Evolutionary conservation across 1,284 basidiomycete genomes (phyloP).

Genomic region (Termitomyces sp.): DNA sequence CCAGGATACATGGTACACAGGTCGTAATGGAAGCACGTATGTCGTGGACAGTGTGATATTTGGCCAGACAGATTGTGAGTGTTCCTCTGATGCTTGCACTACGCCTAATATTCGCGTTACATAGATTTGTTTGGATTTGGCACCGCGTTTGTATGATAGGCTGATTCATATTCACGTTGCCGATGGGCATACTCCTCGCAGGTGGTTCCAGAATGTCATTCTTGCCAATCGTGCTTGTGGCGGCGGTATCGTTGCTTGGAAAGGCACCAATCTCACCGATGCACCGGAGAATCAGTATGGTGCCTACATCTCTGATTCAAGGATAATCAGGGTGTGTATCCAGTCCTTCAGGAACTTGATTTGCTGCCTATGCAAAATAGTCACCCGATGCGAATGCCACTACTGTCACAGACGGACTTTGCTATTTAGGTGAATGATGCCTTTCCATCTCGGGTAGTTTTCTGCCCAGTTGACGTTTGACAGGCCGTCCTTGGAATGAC

Average conservation of each 20-base stretch:
- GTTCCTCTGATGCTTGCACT: neutral
- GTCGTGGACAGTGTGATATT: slow-evolving; percentile 57
- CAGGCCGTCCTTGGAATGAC: slow-evolving; percentile 62
- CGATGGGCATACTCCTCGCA: slow-evolving; percentile 17
- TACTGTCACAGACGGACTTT: slow-evolving; percentile 37
- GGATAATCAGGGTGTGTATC: slow-evolving; percentile 48
- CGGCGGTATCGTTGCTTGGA: slow-evolving; percentile 60
- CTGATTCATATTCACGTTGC: neutral
- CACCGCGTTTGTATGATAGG: slow-evolving; percentile 38
- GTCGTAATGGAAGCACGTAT: slow-evolving; percentile 54
- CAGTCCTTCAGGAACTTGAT: neutral
- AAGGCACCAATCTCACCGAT: slow-evolving; percentile 48
- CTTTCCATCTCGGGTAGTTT: neutral
- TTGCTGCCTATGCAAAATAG: slow-evolving; percentile 24
- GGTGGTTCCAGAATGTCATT: slow-evolving; percentile 57
- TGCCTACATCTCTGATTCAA: slow-evolving; percentile 54
- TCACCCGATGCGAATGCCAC: slow-evolving; percentile 56
- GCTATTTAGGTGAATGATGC: slow-evolving; percentile 42
- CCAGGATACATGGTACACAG: slow-evolving; percentile 67
- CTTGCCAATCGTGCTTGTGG: slow-evolving; percentile 60
- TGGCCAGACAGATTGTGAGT: slow-evolving; percentile 60
- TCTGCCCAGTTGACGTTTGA: neutral
- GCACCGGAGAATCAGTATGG: slow-evolving; percentile 53
- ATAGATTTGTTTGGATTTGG: slow-evolving; percentile 54
- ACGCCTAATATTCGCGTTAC: neutral